Conservation (phyloP, 1,284 basidiomycete species). For the Pseudozyma sp. region DNA sequence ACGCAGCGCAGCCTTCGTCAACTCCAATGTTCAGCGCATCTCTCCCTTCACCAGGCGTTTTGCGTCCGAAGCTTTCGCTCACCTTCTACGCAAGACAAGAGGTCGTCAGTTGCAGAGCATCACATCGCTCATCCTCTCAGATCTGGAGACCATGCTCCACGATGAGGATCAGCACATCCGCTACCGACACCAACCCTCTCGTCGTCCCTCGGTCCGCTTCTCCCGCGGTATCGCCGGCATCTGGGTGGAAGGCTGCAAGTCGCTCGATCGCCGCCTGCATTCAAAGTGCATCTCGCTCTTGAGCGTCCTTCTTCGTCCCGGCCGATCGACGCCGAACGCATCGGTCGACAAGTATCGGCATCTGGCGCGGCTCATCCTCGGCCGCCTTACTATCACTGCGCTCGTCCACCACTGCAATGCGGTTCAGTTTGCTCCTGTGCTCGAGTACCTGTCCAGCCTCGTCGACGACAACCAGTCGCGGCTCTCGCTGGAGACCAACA, state of each 20-base stretch:
- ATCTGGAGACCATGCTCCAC: constrained; percentile 47
- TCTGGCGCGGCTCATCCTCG: constrained; percentile 45
- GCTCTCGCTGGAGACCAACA: not conserved
- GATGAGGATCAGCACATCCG: constrained; percentile 37
- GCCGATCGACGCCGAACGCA: constrained; percentile 10
- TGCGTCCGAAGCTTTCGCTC: constrained; percentile 65
- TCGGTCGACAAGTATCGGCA: constrained; percentile 31
- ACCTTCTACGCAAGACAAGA: constrained; percentile 64
- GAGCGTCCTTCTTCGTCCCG: constrained; percentile 35
- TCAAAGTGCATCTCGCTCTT: constrained; percentile 46
- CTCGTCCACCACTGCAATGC: constrained; percentile 62
- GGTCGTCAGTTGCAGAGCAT: constrained; percentile 50
- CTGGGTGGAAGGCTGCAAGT: constrained; percentile 64
- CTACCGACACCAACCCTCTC: constrained; percentile 24
- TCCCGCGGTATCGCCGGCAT: constrained; percentile 62
- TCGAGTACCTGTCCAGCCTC: constrained; percentile 47
- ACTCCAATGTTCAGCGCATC: constrained; percentile 40
- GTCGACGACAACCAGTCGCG: constrained; percentile 33
- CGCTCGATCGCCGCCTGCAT: constrained; percentile 58
- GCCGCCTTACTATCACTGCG: constrained; percentile 55
- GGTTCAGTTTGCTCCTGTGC: constrained; percentile 44
- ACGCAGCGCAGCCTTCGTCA: constrained; percentile 17
- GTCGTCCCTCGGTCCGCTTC: constrained; percentile 44
- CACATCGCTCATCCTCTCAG: constrained; percentile 48
- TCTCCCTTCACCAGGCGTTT: constrained; percentile 63